Conservation (phyloP, 371 early-diverging fungal genomes). For the Enteropsectra breve region DNA sequence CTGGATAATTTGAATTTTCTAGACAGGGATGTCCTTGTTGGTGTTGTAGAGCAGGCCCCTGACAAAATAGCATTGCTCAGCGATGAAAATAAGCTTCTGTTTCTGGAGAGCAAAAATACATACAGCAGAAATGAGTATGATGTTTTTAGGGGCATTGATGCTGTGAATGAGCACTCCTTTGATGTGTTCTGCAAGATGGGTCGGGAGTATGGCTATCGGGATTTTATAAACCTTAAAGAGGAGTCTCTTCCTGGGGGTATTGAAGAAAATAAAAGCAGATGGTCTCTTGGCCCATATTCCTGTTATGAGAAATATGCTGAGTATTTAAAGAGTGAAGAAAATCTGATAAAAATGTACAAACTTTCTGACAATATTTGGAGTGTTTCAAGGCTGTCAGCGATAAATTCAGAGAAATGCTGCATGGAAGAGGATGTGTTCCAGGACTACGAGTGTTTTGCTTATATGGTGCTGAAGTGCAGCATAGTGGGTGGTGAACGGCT, state of each 20-base stretch:
- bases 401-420: constrained; percentile 11
- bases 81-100: not conserved
- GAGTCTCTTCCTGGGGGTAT: no score
- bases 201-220: not conserved
- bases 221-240: not conserved
- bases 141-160: not conserved
- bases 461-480: constrained; percentile 8
- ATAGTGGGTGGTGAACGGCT: not conserved
- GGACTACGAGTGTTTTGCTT: constrained; percentile 12
- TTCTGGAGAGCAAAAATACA: not conserved
- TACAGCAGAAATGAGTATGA: not conserved
- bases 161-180: not conserved
- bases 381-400: not conserved
- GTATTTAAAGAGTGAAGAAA: not conserved
- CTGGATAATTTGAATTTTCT: not conserved
- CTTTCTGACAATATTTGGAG: not conserved
- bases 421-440: not conserved
- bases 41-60: not conserved
- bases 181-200: not conserved
- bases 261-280: not conserved
- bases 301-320: not conserved
- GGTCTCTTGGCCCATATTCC: not conserved
- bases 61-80: not conserved
- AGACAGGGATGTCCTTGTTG: not conserved
- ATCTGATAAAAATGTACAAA: not conserved